Percentiles rank a stretch among this genome's conserved stretches.
Evolutionary conservation across 192 early-diverging fungal genomes (phyloP).

Genomic region (Endogone sp.): DNA sequence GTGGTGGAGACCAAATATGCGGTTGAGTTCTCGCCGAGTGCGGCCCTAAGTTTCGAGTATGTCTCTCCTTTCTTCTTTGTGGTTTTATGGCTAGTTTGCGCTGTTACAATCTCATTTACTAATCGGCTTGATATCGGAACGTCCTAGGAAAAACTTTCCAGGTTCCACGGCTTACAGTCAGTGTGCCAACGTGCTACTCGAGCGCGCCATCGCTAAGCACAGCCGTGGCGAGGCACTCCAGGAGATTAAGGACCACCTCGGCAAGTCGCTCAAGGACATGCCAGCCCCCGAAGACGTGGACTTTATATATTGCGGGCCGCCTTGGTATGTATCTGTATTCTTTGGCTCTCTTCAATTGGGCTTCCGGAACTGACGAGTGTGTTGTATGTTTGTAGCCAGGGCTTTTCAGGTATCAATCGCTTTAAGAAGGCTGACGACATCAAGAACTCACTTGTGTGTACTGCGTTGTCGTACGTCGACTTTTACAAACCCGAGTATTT

Average conservation of each 20-base stretch:
- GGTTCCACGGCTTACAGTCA: constrained; percentile 54
- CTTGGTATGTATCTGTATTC: constrained; percentile 35
- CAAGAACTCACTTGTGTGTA: constrained; percentile 63
- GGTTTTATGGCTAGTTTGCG: constrained; percentile 4
- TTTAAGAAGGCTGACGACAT: constrained; percentile 58
- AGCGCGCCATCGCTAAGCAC: constrained; percentile 55
- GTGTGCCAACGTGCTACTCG: constrained; percentile 57
- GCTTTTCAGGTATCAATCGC: constrained; percentile 59
- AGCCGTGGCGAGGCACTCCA: constrained; percentile 22
- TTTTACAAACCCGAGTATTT: constrained; percentile 65
- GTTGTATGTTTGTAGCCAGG: constrained; percentile 37
- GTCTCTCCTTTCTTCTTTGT: background rate
- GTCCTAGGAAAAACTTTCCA: constrained; percentile 48
- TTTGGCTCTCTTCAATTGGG: constrained; percentile 1
- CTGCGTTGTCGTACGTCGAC: constrained; percentile 64
- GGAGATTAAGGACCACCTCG: constrained; percentile 33
- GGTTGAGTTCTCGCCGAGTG: constrained; percentile 56
- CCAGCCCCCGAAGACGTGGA: constrained; percentile 59
- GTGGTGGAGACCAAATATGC: constrained; percentile 59
- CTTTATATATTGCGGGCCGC: constrained; percentile 72
- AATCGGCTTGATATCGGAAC: constrained; percentile 15
- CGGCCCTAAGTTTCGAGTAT: constrained; percentile 51
- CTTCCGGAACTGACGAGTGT: constrained; percentile 9
- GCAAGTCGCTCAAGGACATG: constrained; percentile 40
- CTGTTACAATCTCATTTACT: background rate